Base-by-base conservation (phyloP, 2,329 filamentous ascomycete genomes). In the Apiospora pterosperma region DNA sequence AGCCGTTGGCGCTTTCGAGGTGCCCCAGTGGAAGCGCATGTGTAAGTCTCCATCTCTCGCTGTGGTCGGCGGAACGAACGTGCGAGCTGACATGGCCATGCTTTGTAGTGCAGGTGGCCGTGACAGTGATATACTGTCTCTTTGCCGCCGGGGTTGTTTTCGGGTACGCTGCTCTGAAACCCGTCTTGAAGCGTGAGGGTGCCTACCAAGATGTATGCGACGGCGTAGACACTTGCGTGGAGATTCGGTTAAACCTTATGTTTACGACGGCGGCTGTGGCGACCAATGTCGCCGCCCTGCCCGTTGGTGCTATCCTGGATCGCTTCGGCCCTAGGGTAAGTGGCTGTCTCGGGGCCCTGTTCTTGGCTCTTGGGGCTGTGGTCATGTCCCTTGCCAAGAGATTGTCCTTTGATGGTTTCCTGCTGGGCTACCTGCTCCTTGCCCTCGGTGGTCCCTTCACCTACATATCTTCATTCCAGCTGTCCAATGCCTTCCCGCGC, bases 181-280 rank as follows among this genome's bases (percentile, higher is more conserved):
- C 92, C 0, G 86, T 96, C 10, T 81, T 96, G 31, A 90, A 94
- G 66, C 78, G 82, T 14, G 89, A 93, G 74, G 88, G 88, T 3
- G 89, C 92, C 11, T 95, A 93, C 75, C 81, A 81, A 44, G 82
- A 91, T 61, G 77, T 82, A 38, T 96, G 92, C 72, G 67, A 74
- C 48, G 74, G 73, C 41, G 71, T 67, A 34, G 72, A 82, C 34
- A 79, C 76, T n/a, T 85, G 77, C 74, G 78, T 82, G 65, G 86
- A 87, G 72, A 86, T 88, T 62, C 84, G 83, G 65, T 84, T 97
- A 64, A 97, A 97, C 76, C 81, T 97, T 69, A 97, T 97, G 92
- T 97, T 97, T 81, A 96, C 93, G 6, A 85, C 93, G 44, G 93
- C 93, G 14, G 93, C 93, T 16, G 93, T 97, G 11, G 91, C 87